phyloP scores from a whole-genome alignment of 495 filamentous ascomycete species.

The Penicillium longicatenatum region DNA sequence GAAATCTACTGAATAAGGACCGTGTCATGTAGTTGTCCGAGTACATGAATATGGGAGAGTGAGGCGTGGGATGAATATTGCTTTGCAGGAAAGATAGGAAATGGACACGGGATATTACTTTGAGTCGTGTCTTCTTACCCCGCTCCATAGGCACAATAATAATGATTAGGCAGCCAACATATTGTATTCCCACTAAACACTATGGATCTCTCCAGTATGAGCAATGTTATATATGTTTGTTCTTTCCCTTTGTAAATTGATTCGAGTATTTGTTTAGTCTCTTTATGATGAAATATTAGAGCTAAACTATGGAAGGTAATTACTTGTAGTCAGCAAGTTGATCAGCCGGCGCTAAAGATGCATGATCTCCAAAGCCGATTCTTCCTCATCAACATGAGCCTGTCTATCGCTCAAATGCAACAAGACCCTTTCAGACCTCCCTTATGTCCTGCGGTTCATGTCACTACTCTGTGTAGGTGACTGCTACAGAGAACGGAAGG shows the following conservation, averaged over 20 bases:
- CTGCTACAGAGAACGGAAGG: too few species aligned
- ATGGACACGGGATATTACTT: not conserved
- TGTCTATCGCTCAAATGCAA: too few species aligned
- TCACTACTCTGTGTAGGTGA: too few species aligned
- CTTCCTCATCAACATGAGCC: too few species aligned
- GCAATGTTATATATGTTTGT: not conserved
- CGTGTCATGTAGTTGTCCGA: not conserved
- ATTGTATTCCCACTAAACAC: not conserved
- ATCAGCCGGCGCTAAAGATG: too few species aligned
- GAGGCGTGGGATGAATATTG: not conserved
- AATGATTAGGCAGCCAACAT: not conserved
- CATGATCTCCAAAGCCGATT: too few species aligned
- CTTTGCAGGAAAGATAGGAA: not conserved
- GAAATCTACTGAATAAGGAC: conserved; percentile 19
- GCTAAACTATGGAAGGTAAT: too few species aligned
- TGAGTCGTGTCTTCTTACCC: not conserved
- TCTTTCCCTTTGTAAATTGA: not conserved
- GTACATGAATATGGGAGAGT: not conserved
- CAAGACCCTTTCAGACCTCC: too few species aligned
- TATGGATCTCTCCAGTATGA: not conserved
- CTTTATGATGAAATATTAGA: too few species aligned
- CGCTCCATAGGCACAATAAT: not conserved
- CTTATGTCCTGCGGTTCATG: too few species aligned
- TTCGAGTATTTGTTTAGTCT: too few species aligned
- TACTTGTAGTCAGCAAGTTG: too few species aligned